Base-by-base conservation (phyloP, 306 rosid species). In the Fragaria nilgerrensis region DNA sequence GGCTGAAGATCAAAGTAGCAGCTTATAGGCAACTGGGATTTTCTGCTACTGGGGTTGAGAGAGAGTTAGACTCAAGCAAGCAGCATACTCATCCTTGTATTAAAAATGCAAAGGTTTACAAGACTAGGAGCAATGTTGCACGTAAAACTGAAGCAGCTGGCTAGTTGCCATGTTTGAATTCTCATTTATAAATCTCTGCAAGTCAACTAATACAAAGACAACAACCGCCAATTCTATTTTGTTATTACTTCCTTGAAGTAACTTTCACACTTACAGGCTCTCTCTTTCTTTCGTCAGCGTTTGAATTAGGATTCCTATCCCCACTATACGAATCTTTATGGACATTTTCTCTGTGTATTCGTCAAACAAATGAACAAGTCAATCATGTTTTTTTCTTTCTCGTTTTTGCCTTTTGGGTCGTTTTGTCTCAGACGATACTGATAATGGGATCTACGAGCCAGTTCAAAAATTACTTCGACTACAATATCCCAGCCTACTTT, bases 101-200 rank as follows among this genome's bases (percentile, higher is more conserved):
- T 34, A 37, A 36, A 32, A 1, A 34, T 34, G 9, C 8, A 16
- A 32, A 32, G 20, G 68, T 2, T 14, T 15, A 11, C 43, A 29
- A 15, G 68, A 62, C 11, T 62, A 32, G 41, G 9, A 25, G 61
- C 2, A 16, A 49, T 49, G 75, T 4, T 47, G 74, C 74, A 48
- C 25, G 63, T 52, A 19, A 19, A 34, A 34, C 47, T 72, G 47
- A 11, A 47, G 11, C 12, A 58, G 13, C 27, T 58, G 16, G 9
- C 15, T 3, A 50, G 64, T 72, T 34, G 76, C 37, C 66, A 53
- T 34, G 47, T 53, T 72, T 72, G 76, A 72, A 50, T 34, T 32
- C 7, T 13, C 29, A 37, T 72, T 72, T 32, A 52, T 72, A 72
- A 52, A 34, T 3, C 41, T 20, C 75, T 27, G 61, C 76, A 72